Evolutionary conservation across 2,329 filamentous ascomycete genomes (phyloP), one percentile per base, ranked within the genome.

Genomic region (Thermoascus crustaceus): DNA sequence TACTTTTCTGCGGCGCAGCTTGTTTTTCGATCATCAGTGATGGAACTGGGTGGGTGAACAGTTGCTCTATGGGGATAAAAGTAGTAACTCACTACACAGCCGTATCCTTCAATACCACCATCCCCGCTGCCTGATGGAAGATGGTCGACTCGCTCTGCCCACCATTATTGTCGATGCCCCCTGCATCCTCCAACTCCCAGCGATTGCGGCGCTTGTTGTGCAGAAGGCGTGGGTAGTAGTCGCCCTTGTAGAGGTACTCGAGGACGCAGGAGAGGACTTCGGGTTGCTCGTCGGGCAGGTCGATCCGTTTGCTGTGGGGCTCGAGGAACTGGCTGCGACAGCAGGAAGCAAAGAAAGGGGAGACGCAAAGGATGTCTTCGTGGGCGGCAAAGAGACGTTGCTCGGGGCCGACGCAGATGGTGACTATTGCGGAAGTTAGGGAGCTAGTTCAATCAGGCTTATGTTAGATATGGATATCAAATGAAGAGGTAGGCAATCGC

Each of bases 201-300:
- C 76, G 80, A 59, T 85, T 79, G 37, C 76, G 75, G 44, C 80
- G 78, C 68, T 87, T 86, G 66, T 89, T 85, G 63, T 86, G 85
- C 38, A 85, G 65, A 16, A 94, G 72, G 11, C 82, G 81, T 3
- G 88, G 87, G 49, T 81, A 88, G 66, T 94, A 94, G 62, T 94
- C 88, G 45, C 87, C 87, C 64, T 93, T 93, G 73, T 93, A 93
- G 38, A 95, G 77, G 49, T 82, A 94, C 57, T 95, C 88, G 38
- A 95, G 78, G 7, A 95, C 73, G 4, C 82, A 87, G 5, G 85
- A 93, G 61, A 95, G 88, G 52, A 94, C 81, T 58, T 94, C 86
- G 13, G 88, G 86, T 49, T 88, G 81, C 61, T 94, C 88, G 41
- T 89, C 78, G 1, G 85, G 82, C 2, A 94, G 75, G 34, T 81